Evolutionary conservation across 768 basidiomycete genomes (phyloP), one percentile per base, ranked within the genome.

Genomic region (Leccinum ochraceum): DNA sequence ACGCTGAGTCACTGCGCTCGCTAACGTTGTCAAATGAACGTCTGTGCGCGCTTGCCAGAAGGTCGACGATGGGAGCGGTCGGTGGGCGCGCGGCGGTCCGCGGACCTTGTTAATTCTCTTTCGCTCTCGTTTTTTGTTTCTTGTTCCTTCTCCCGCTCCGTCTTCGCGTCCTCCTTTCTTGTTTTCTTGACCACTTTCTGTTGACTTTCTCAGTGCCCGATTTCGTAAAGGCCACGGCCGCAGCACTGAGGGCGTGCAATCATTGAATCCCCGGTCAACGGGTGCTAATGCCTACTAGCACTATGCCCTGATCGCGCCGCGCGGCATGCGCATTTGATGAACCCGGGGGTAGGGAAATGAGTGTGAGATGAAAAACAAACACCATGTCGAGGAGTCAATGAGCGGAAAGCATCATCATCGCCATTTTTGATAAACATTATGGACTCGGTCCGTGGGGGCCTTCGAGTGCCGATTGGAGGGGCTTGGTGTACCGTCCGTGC

Each of bases 291-390:
- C 36, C 13, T 36, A 14, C 32, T 34, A 34, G 32, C 32, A 34
- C 32, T 5, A 14, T 36, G 39, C 17, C 13, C 39, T 17, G 39
- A 42, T 42, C 4, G 17, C 10, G n/a, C 65, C 24, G 68, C 59
- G 58, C 58, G 54, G 60, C 37, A 16, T 52, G 60, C 36, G 48
- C 13, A 24, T 11, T 44, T 56, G 60, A 61, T 44, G 13, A 24
- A 51, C 42, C 34, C 24, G 6, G 44, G 10, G 10, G n/a, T 44
- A 44, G 8, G 42, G 36, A 34, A 39, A 16, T 30, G 39, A 34
- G 58, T 51, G 56, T 57, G 65, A 70, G 57, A 69, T 68, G 68
- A 70, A 70, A 28, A 22, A 52, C 17, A 42, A 42, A 42, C 37
- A 37, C 32, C 3, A 34, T 28, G 32, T 34, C 10, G 32, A 34